Evolutionary conservation across 1,139 yeast genomes (phyloP).

Genomic region (Yamadazyma blattariae): DNA sequence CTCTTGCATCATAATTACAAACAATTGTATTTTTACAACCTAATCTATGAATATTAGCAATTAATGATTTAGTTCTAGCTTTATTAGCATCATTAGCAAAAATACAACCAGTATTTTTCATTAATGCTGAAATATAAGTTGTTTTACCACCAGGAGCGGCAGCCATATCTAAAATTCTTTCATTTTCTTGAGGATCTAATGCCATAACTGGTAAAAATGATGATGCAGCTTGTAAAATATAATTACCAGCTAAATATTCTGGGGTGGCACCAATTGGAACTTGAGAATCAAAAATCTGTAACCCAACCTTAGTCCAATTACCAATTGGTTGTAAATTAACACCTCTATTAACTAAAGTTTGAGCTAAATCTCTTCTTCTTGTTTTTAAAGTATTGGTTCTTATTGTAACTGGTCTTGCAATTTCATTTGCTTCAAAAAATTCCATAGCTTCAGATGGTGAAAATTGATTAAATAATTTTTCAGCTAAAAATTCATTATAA

Average conservation of each 20-base stretch:
- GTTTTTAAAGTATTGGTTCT: conserved; percentile 95
- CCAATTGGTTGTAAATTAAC: conserved; percentile 97
- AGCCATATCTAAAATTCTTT: conserved; percentile 96
- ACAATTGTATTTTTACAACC: conserved; percentile 97
- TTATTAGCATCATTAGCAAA: conserved; percentile 97
- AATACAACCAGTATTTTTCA: conserved; percentile 97
- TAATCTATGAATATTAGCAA: conserved; percentile 95
- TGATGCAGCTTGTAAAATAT: conserved; percentile 97
- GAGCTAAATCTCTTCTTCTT: conserved; percentile 94
- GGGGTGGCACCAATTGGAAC: conserved; percentile 99
- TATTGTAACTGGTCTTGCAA: conserved; percentile 92
- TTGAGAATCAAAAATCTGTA: conserved; percentile 95
- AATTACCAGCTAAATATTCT: conserved; percentile 96
- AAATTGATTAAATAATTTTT: conserved; percentile 84
- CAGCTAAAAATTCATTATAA: conserved; percentile 93
- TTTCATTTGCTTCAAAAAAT: conserved; percentile 97
- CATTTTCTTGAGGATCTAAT: conserved; percentile 91
- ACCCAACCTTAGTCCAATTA: conserved; percentile 96
- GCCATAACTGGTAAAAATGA: conserved; percentile 98
- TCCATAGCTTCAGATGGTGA: conserved; percentile 97
- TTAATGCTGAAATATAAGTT: conserved; percentile 90
- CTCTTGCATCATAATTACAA: conserved; percentile 97
- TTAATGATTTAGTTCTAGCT: conserved; percentile 91
- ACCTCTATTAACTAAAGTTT: conserved; percentile 91
- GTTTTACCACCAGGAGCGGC: conserved; percentile 99